These are phyloP conservation scores for Xylariomycetidae sp. DNA, from an alignment of 2,329 filamentous ascomycete species.

Conservation along the genomic window DNA sequence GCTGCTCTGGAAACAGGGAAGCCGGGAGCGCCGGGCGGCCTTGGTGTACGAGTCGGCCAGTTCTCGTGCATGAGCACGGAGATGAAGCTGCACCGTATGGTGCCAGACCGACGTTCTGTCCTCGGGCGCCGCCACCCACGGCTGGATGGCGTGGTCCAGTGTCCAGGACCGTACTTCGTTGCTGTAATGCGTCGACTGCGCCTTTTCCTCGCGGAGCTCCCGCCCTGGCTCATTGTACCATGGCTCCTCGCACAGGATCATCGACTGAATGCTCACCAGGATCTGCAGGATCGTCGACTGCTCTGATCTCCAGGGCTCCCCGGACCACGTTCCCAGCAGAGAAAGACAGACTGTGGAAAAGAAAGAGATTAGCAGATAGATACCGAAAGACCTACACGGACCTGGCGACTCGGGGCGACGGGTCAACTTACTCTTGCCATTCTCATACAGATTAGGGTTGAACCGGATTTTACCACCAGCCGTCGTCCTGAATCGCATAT, in stretches of 20 bases:
- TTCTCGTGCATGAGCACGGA: too few species aligned
- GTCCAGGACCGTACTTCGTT: background rate
- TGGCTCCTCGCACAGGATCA: slow-evolving; percentile 50
- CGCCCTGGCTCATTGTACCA: slow-evolving; percentile 49
- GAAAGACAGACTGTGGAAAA: slow-evolving; percentile 37
- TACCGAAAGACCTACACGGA: too few species aligned
- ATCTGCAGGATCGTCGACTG: slow-evolving; percentile 46
- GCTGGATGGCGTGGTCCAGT: background rate
- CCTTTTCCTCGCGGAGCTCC: slow-evolving; percentile 14
- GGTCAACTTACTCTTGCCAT: slow-evolving; percentile 36
- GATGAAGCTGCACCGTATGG: too few species aligned
- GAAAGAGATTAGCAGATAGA: too few species aligned
- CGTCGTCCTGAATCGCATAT: slow-evolving; percentile 39
- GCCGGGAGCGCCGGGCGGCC: too few species aligned
- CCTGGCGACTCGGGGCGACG: too few species aligned
- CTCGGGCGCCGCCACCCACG: too few species aligned
- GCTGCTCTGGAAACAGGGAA: too few species aligned
- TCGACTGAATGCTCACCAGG: slow-evolving; percentile 50
- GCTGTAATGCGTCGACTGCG: slow-evolving; percentile 25
- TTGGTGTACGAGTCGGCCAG: too few species aligned
- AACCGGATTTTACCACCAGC: slow-evolving; percentile 32
- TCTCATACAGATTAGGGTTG: slow-evolving; percentile 46
- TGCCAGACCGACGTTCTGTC: too few species aligned
- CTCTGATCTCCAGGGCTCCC: slow-evolving; percentile 37
- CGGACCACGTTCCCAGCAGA: slow-evolving; percentile 43